These are phyloP conservation scores for Exophiala bonariae DNA, from an alignment of 2,329 filamentous ascomycete genomes.

Conservation along the genomic window DNA sequence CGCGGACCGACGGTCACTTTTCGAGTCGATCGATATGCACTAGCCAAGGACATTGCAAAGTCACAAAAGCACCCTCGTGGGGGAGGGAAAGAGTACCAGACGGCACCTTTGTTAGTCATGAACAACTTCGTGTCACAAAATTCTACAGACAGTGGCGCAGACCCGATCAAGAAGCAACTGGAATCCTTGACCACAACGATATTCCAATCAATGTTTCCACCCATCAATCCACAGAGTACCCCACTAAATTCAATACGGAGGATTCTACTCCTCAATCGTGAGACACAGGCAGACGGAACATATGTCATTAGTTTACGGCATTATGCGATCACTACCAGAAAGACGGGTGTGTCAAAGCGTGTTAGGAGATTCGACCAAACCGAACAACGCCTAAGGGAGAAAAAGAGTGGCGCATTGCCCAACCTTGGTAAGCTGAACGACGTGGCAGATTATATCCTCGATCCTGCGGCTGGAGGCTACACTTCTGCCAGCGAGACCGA, in stretches of 20 bases:
- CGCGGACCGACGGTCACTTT: constrained; percentile 93
- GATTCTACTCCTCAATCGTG: constrained; percentile 86
- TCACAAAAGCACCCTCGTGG: constrained; percentile 80
- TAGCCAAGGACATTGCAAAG: constrained; percentile 85
- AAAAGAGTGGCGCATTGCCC: constrained; percentile 66
- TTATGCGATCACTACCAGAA: constrained; percentile 90
- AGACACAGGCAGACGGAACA: constrained; percentile 60
- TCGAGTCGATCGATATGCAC: constrained; percentile 88
- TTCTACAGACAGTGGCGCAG: constrained; percentile 57
- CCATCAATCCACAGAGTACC: constrained; percentile 88
- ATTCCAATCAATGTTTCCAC: constrained; percentile 94
- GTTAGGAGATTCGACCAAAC: constrained; percentile 82
- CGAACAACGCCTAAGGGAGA: constrained; percentile 70
- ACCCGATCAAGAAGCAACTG: constrained; percentile 86
- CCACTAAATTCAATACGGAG: constrained; percentile 90
- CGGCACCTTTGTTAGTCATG: constrained; percentile 91
- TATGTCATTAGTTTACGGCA: constrained; percentile 88
- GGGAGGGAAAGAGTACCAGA: constrained; percentile 81
- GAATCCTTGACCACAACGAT: constrained; percentile 90
- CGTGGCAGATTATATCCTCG: constrained; percentile 91
- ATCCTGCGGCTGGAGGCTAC: constrained; percentile 76
- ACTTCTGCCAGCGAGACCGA: constrained; percentile 92
- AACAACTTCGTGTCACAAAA: constrained; percentile 82
- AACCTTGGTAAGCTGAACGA: constrained; percentile 90
- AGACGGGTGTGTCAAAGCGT: constrained; percentile 79